Conservation (phyloP, 192 early-diverging fungal species). For the Coemansia guatemalensis region DNA sequence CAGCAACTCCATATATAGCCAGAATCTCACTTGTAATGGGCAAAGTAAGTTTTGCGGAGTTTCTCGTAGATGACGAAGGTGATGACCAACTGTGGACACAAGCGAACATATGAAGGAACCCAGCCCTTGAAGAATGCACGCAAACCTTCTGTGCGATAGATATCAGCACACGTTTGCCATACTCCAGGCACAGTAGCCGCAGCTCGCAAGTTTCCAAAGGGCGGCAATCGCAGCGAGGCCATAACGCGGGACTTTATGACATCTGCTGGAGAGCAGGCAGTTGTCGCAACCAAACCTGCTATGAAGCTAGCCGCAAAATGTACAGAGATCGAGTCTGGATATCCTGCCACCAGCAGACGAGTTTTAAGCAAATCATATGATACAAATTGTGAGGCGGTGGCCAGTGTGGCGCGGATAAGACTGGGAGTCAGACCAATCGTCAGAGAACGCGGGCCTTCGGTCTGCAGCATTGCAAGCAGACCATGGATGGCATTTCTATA, state of each 20-base stretch:
- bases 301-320: slow-evolving; percentile 73
- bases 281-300: slow-evolving; percentile 75
- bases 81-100: slow-evolving; percentile 81
- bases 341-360: slow-evolving; percentile 56
- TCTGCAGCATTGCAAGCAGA: slow-evolving; percentile 63
- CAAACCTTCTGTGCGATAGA: slow-evolving; percentile 65
- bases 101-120: slow-evolving; percentile 74
- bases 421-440: slow-evolving; percentile 89
- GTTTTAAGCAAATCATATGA: slow-evolving; percentile 78
- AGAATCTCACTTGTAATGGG: slow-evolving; percentile 14
- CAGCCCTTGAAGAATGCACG: slow-evolving; percentile 80
- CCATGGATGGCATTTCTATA: slow-evolving; percentile 72
- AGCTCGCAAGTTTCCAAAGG: neutral
- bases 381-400: slow-evolving; percentile 70
- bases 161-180: slow-evolving; percentile 23
- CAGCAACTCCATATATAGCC: neutral
- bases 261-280: slow-evolving; percentile 75
- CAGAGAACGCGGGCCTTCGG: slow-evolving; percentile 74
- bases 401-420: slow-evolving; percentile 83
- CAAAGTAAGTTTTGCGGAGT: slow-evolving; percentile 54
- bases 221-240: slow-evolving; percentile 51
- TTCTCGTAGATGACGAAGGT: slow-evolving; percentile 83
- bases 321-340: slow-evolving; percentile 61
- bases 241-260: slow-evolving; percentile 84
- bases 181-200: slow-evolving; percentile 25